Conservation (phyloP, 371 early-diverging fungal species). For the Zychaea mexicana region DNA sequence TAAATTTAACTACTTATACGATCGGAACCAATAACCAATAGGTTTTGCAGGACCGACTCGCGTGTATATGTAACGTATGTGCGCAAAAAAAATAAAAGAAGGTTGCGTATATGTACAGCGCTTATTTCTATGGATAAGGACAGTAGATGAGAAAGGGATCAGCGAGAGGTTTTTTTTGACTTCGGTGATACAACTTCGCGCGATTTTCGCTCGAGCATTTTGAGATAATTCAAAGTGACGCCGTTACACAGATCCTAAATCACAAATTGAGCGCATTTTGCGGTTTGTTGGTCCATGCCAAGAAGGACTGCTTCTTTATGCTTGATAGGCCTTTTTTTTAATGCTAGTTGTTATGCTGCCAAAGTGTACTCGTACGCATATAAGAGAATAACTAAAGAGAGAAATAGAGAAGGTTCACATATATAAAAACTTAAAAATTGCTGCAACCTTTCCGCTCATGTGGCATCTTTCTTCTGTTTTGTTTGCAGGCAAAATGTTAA, state of each 20-base stretch:
- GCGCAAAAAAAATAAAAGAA: too few species aligned
- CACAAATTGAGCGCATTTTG: constrained; percentile 15
- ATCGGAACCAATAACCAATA: too few species aligned
- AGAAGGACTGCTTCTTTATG: not conserved
- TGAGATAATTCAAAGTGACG: not conserved
- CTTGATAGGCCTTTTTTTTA: constrained; percentile 14
- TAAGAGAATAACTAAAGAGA: too few species aligned
- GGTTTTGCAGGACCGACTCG: too few species aligned
- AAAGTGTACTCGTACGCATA: too few species aligned
- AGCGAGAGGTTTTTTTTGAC: too few species aligned
- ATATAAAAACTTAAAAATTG: not conserved
- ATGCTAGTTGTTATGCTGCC: too few species aligned
- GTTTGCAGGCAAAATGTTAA: not conserved
- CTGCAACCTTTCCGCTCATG: not conserved
- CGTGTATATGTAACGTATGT: too few species aligned
- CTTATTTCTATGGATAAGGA: too few species aligned
- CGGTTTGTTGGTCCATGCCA: constrained; percentile 13
- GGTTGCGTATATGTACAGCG: too few species aligned
- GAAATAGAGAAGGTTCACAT: not conserved
- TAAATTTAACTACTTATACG: too few species aligned
- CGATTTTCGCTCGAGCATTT: constrained; percentile 6
- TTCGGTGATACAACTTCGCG: not conserved
- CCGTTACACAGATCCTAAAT: constrained; percentile 3
- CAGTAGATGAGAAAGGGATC: too few species aligned
- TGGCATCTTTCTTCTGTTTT: not conserved